Evolutionary conservation across 2,329 filamentous ascomycete genomes (phyloP).

Genomic region (Akanthomyces dipterigenus): DNA sequence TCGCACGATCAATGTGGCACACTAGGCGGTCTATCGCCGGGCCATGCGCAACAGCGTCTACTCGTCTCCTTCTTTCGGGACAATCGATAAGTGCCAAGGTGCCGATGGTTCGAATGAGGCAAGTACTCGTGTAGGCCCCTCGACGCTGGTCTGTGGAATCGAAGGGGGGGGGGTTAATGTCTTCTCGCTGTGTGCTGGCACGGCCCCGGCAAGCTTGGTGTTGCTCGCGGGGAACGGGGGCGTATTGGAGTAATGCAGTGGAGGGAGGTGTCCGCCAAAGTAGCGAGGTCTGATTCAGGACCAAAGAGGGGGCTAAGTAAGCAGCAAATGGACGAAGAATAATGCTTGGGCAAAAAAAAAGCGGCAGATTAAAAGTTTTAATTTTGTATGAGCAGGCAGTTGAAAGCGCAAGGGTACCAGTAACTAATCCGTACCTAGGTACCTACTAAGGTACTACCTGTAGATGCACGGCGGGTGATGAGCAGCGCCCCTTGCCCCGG

Average conservation of each 20-base stretch:
- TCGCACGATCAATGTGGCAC: slow-evolving; percentile 1
- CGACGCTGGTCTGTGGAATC: neutral
- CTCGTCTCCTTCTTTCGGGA: neutral
- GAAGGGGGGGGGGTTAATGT: neutral
- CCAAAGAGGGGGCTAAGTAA: neutral
- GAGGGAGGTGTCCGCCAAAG: neutral
- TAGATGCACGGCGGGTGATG: neutral
- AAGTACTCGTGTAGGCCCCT: neutral
- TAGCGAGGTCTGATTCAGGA: neutral
- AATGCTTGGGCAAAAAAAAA: neutral
- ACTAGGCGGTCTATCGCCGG: neutral
- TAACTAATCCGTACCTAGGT: no score
- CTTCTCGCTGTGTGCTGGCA: neutral
- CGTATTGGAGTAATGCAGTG: neutral
- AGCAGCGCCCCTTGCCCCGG: neutral
- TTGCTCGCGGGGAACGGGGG: neutral
- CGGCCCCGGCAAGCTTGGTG: neutral
- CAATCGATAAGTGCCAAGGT: neutral
- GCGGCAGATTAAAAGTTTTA: neutral
- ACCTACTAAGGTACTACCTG: no score
- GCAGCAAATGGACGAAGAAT: neutral
- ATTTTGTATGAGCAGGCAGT: neutral
- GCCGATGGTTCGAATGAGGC: neutral
- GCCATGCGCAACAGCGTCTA: neutral
- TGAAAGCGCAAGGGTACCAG: neutral